phyloP scores from a whole-genome alignment of 2,329 filamentous ascomycete genomes.

The Ophidiomyces ophidiicola region DNA sequence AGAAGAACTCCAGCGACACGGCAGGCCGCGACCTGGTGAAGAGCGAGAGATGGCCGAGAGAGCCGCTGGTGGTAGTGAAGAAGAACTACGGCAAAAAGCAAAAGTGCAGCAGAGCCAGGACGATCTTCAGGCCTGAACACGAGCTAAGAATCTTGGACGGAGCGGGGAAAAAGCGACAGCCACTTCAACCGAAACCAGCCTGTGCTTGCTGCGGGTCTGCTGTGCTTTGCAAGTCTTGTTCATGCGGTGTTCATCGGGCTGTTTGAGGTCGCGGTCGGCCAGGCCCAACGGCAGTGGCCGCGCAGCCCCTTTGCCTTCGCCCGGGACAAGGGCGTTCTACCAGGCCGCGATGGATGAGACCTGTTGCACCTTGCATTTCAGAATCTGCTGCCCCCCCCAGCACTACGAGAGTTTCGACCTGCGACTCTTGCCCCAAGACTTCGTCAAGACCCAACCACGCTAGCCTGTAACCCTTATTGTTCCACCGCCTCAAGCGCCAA shows the following conservation, averaged over 20 bases:
- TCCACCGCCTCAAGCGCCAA: slow-evolving; percentile 1
- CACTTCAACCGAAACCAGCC: too few relatives aligned
- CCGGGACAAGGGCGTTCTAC: not conserved
- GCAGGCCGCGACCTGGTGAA: not conserved
- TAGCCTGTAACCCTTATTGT: slow-evolving; percentile 3
- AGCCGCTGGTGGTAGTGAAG: not conserved
- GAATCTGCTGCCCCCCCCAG: not conserved
- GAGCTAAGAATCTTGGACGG: too few relatives aligned
- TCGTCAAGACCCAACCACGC: not conserved
- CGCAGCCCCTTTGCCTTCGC: not conserved
- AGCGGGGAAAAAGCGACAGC: too few relatives aligned
- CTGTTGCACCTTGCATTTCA: slow-evolving; percentile 6
- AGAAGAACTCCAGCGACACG: not conserved
- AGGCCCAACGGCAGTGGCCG: too few relatives aligned
- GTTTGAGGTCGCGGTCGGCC: slow-evolving; percentile 2
- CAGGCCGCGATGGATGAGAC: not conserved
- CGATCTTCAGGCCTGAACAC: too few relatives aligned
- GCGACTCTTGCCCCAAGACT: not conserved
- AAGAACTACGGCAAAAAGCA: too few relatives aligned
- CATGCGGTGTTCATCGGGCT: too few relatives aligned
- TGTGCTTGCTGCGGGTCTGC: too few relatives aligned
- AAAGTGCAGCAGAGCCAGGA: too few relatives aligned
- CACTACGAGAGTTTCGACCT: slow-evolving; percentile 1
- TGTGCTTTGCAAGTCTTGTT: too few relatives aligned
- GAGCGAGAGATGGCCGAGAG: not conserved